Conservation (phyloP, 805 yeast genomes). For the Pichia insulana region DNA sequence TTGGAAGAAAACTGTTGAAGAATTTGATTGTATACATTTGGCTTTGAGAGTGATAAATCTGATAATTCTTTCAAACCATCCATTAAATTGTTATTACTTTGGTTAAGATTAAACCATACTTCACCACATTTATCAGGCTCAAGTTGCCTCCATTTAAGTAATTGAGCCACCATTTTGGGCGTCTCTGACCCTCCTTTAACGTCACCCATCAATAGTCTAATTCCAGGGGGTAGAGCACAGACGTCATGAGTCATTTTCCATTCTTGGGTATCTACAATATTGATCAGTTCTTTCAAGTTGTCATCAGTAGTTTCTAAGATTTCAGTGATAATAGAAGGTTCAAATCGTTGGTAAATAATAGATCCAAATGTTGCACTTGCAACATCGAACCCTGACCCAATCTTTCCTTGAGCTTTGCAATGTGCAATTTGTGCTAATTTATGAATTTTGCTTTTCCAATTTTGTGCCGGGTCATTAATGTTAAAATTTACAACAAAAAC, state of each 20-base stretch:
- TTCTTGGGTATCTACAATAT: conserved; percentile 33
- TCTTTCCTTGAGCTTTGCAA: conserved; percentile 88
- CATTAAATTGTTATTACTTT: conserved; percentile 52
- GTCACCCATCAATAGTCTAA: conserved; percentile 84
- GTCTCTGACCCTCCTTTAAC: conserved; percentile 90
- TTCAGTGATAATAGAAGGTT: conserved; percentile 40
- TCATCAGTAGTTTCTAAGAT: conserved; percentile 10
- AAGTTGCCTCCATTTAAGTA: conserved; percentile 56
- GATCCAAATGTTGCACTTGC: conserved; percentile 94
- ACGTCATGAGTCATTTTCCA: conserved; percentile 57
- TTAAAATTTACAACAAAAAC: conserved; percentile 31
- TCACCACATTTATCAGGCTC: conserved; percentile 41
- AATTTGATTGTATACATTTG: conserved; percentile 28
- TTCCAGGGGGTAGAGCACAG: conserved; percentile 58
- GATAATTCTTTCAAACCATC: conserved; percentile 36
- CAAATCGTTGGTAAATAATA: conserved; percentile 69
- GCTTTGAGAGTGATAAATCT: conserved; percentile 22
- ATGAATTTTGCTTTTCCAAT: conserved; percentile 41
- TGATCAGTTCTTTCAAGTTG: conserved; percentile 19
- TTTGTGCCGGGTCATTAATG: conserved; percentile 20
- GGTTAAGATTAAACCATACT: conserved; percentile 49
- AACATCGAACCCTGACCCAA: conserved; percentile 96
- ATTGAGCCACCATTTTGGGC: conserved; percentile 76
- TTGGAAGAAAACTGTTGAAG: conserved; percentile 16
- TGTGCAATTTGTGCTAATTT: conserved; percentile 85